Base-by-base conservation (phyloP, 2,329 filamentous ascomycete genomes). In the Botrytis byssoidea region DNA sequence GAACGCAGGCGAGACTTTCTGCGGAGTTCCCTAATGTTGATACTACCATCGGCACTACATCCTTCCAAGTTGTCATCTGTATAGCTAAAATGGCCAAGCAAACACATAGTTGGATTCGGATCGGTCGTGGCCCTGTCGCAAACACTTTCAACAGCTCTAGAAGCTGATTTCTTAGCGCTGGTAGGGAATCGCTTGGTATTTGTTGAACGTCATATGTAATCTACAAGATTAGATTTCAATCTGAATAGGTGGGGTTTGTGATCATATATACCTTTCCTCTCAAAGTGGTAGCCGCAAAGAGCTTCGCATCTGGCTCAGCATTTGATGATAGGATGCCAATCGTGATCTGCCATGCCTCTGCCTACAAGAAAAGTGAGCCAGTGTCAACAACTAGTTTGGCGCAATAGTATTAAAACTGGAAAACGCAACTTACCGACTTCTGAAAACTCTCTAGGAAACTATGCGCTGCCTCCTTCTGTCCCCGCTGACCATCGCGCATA, bases 181-280 rank as follows among this genome's bases (percentile, higher is more conserved):
- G 86, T 65, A 97, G 87, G 76, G 95, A 90, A 79, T 89, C 88
- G 75, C 90, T 86, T 20, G 94, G 91, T 70, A 99, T 89, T 85
- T 98, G 95, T 76, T 95, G 88, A 71, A 98, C 89, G 84, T 99
- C 96, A 83, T 97, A 99, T 77, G 95, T 95, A 79, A 99, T 98
- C 96, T 99, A 81, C 65, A 70, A 76, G 77, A 75, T 76, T 65
- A 81, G 78, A 75, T 25, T 67, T 35, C 63, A 25, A 57, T 63
- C 61, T 32, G 61, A 61, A 40, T 60, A 69, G 55, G 35, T 32
- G 25, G 55, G 42, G 48, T 70, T 55, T 57, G 48, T 37, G 46
- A 59, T 42, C 48, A 72, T 85, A 71, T 85, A 77, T 86, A 98
- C 96, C 91, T 99, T 99, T 87, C 96, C 96, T 85, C 97, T 97